A percentile compares a stretch with the other conserved stretches of the same genome.
Conservation (phyloP, 768 basidiomycete genomes). For the Asterophora lycoperdoides region DNA sequence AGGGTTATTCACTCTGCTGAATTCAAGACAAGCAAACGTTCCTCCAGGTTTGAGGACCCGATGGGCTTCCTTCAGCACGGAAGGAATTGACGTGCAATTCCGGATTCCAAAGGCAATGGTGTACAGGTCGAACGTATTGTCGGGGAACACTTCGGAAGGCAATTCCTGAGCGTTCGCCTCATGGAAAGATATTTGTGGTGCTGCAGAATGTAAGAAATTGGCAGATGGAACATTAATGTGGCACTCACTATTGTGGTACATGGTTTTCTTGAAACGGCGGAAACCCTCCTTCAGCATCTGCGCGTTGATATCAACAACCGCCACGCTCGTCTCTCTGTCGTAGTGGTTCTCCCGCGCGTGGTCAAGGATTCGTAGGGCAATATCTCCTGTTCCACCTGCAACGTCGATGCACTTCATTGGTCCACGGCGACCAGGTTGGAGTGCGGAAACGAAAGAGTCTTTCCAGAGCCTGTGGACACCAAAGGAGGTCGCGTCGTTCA, state of each 20-base stretch:
- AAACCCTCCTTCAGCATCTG: constrained; percentile 94
- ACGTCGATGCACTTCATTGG: constrained; percentile 86
- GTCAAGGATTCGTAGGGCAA: constrained; percentile 91
- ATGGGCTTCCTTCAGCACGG: constrained; percentile 83
- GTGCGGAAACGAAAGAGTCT: constrained; percentile 73
- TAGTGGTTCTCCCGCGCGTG: constrained; percentile 83
- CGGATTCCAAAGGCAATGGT: constrained; percentile 98
- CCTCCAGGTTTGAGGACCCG: constrained; percentile 96
- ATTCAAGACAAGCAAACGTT: constrained; percentile 93
- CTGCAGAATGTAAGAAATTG: constrained; percentile 35
- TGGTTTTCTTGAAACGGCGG: constrained; percentile 89
- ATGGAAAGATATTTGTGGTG: constrained; percentile 88
- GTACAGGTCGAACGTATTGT: constrained; percentile 90
- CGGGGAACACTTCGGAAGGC: constrained; percentile 58
- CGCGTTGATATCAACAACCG: constrained; percentile 90
- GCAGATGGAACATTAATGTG: neutral
- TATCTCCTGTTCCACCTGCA: constrained; percentile 97
- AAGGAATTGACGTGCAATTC: constrained; percentile 91
- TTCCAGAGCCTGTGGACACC: constrained; percentile 98
- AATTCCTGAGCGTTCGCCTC: constrained; percentile 91
- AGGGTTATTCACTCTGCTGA: constrained; percentile 89
- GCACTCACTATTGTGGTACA: constrained; percentile 92
- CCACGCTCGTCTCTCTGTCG: constrained; percentile 85
- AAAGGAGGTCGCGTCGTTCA: constrained; percentile 99
- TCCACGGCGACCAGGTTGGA: constrained; percentile 75